Base-by-base conservation (phyloP, 148 eudicot species). In the Linanthus parryae region DNA sequence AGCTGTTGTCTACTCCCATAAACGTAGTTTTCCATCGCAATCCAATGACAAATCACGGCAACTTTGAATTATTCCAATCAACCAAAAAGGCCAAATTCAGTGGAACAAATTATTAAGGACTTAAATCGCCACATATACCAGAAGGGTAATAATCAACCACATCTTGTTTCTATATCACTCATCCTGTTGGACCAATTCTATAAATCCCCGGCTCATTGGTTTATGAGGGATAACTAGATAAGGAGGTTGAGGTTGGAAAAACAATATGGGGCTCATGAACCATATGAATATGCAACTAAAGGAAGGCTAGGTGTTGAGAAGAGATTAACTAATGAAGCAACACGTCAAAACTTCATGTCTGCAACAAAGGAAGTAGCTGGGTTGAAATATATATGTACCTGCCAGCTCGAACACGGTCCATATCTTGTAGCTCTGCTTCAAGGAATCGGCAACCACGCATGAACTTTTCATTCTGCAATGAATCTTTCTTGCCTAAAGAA, bases 401-500 rank as follows among this genome's bases (percentile, higher is more conserved):
- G 74, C 90, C 96, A 71, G 90, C 69, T 14, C 81, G 73, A 35
- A 92, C 73, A 22, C 87, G 77, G 44, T 87, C 99, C 87, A 75
- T 82, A 62, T 87, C 94, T 66, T 80, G 90, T 52, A 92, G 59
- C 68, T 92, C 90, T 37, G 99, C 95, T 67, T 88, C 99, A 8
- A 92, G 99, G 50, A 92, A 77, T 12, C 85, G 94, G 61, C 81
- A 79, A 11, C 96, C 94, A 59, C 96, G 94, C 71, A 81, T 70
- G 44, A 77, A 88, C 68, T 92, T 87, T 57, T 87, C 96, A 59
- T 84, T 87, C 56, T 76, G 82, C 67, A 77, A 82, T 8, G 99
- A 87, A 61, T 83, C 94, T 15, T 58, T 75, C 56, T 79, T 74
- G 27, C 94, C 96, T 87, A 18, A 64, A 33, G 8, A 27, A 22